A percentile compares a stretch with the other conserved stretches of the same genome.
Evolutionary conservation across 345 rosid genomes (phyloP).

Genomic region (Pistacia integerrima): DNA sequence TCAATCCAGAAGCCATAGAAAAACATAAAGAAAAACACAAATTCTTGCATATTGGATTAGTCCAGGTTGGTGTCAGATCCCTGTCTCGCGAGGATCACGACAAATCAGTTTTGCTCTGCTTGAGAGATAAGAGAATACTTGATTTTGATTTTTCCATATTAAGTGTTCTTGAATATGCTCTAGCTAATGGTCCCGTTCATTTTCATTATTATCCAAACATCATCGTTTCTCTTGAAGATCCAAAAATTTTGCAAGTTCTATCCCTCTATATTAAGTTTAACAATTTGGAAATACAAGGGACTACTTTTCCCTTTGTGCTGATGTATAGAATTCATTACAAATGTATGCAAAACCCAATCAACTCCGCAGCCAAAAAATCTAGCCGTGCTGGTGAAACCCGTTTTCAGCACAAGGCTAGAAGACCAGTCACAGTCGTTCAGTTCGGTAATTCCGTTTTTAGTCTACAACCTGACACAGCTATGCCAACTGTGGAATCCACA

Average conservation of each 20-base stretch:
- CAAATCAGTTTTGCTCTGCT: no score
- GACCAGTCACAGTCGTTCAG: no score
- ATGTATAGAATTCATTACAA: no score
- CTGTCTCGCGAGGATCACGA: not conserved
- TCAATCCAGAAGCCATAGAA: not conserved
- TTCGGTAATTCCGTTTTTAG: no score
- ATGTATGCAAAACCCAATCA: no score
- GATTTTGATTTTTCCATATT: not conserved
- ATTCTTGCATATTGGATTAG: not conserved
- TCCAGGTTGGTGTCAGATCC: conserved; percentile 1
- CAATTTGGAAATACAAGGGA: not conserved
- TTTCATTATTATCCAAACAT: not conserved
- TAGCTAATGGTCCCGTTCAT: not conserved
- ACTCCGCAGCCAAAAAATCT: no score
- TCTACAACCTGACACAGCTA: no score
- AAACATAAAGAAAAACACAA: not conserved
- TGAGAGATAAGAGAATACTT: not conserved
- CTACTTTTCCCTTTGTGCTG: not conserved
- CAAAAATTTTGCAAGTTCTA: not conserved
- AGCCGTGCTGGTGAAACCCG: no score
- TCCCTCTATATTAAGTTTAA: not conserved
- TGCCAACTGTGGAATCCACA: no score
- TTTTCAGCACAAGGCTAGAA: not conserved
- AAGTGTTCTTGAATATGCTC: not conserved
- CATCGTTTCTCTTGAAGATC: not conserved